phyloP scores from a whole-genome alignment of 2,329 filamentous ascomycete genomes.

The Sporothrix inflata region DNA sequence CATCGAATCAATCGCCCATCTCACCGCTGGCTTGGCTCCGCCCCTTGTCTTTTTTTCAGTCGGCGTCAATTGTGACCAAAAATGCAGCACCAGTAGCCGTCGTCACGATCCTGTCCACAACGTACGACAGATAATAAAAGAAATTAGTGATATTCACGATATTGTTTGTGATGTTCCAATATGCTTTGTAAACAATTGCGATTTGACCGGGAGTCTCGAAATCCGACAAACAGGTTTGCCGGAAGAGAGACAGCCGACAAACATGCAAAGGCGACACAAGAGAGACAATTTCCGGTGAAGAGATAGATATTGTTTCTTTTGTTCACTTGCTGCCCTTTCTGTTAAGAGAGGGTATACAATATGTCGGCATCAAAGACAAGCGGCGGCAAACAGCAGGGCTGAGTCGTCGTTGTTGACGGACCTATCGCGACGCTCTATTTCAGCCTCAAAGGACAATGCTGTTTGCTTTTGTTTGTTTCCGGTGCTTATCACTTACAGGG shows the following conservation, averaged over 20 bases:
- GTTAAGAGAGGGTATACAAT: neutral
- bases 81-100: neutral
- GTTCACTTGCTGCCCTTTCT: neutral
- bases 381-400: neutral
- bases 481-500: neutral
- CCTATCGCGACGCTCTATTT: neutral
- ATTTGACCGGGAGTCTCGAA: neutral
- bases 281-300: neutral
- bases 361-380: neutral
- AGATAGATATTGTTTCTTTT: neutral
- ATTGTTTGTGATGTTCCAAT: neutral
- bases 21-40: neutral
- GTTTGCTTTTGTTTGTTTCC: neutral
- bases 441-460: neutral
- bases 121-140: neutral
- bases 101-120: neutral
- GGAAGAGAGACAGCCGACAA: neutral
- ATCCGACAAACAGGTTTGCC: neutral
- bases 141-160: neutral
- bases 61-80: constrained; percentile 14
- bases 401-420: neutral
- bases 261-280: neutral
- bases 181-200: neutral
- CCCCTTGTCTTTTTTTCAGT: neutral
- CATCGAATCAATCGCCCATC: neutral